A percentile compares a stretch with the other conserved stretches of the same genome.
These are phyloP conservation scores for Macaranga tanarius DNA, from an alignment of 441 rosid species.

Conservation along the genomic window DNA sequence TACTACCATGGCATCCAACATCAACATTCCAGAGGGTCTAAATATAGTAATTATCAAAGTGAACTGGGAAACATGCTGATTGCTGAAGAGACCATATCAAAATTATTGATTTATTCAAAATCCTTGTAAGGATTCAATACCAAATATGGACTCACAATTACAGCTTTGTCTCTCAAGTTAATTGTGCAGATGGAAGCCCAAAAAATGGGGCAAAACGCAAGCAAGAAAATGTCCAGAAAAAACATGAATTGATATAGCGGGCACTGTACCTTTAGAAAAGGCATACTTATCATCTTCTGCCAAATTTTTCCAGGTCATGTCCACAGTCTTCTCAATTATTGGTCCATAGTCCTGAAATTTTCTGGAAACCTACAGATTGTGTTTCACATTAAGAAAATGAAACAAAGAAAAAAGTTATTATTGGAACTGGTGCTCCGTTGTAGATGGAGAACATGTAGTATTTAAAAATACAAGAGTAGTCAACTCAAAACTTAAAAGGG, in stretches of 20 bases:
- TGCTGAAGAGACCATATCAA: too few species aligned
- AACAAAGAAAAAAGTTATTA: neutral
- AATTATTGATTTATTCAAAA: too few species aligned
- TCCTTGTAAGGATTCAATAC: neutral
- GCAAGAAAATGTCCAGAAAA: neutral
- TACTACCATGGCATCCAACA: too few species aligned
- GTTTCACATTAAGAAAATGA: neutral
- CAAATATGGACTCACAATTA: neutral
- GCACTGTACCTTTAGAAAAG: slow-evolving; percentile 37
- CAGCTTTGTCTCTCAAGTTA: neutral
- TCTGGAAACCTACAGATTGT: slow-evolving; percentile 34
- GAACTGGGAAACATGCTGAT: too few species aligned
- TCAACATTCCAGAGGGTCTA: too few species aligned
- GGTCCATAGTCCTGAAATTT: slow-evolving; percentile 31
- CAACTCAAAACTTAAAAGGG: neutral
- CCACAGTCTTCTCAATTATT: slow-evolving; percentile 36
- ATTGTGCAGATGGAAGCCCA: neutral
- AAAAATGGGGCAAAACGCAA: neutral
- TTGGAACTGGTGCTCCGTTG: neutral
- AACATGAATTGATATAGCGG: neutral
- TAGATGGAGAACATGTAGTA: neutral
- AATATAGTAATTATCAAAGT: too few species aligned
- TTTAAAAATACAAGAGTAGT: slow-evolving; percentile 12
- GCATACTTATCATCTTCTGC: slow-evolving; percentile 33
- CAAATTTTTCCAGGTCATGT: slow-evolving; percentile 39